Evolutionary conservation across 805 yeast species (phyloP), one percentile per base, ranked within the genome.

Genomic region (Zygoascus tannicola): DNA sequence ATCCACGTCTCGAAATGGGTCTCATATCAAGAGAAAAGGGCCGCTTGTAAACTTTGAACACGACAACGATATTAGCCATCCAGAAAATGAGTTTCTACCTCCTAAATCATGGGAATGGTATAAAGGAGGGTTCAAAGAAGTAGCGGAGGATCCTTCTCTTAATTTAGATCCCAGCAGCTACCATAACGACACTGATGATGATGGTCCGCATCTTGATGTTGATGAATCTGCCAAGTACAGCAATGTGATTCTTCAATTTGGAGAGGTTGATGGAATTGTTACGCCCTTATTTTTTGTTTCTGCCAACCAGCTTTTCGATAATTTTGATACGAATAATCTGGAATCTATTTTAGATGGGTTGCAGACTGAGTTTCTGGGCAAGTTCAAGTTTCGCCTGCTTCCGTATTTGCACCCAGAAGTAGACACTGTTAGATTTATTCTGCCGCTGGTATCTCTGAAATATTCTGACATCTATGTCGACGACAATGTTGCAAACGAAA

Each of bases 301-400:
- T 1, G 22, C 76, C 0, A 62, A 71, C 1, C 63, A 60, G 0
- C 52, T 78, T 28, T 38, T 64, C 1, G 60, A 60, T 3, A 59
- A 62, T 1, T 51, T 64, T 12, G 63, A 66, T 20, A 60, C 59
- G 15, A 63, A 65, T 14, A 64, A 72, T 2, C 56, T 78, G 28
- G 70, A 69, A 7, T 66, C 69, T 10, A 66, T 77, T 4, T 63
- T 87, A 52, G 96, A 88, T 58, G 58, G 59, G 15, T 61, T 86
- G 14, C 94, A 88, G 47, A 58, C 75, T 15, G 74, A 75, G 7
- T 73, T 81, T 2, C 67, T 84, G 10, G 59, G 62, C 28, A 62
- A 65, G 5, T 58, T 84, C 21, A 62, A 66, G 21, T 44, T 53
- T 41, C 32, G 51, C 19, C 51, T 41, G 5, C 57, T 63, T 19